A percentile compares a stretch with the other conserved stretches of the same genome.
These are phyloP conservation scores for Ceratocystis alfenasii DNA, from an alignment of 2,329 filamentous ascomycete genomes.

Conservation along the genomic window DNA sequence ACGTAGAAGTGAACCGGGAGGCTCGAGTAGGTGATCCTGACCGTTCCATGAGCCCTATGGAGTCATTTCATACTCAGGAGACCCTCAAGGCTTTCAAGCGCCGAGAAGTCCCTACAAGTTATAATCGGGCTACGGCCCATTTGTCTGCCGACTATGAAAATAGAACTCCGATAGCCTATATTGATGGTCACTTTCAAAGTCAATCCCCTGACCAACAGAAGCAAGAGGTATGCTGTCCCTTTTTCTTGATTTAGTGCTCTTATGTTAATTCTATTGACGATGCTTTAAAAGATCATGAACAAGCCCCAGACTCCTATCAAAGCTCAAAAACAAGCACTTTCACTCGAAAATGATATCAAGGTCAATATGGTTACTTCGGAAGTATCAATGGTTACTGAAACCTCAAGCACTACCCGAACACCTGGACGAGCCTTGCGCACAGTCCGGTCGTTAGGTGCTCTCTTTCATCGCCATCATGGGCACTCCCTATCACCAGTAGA, in stretches of 20 bases:
- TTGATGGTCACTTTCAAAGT: slow-evolving; percentile 1
- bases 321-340: background rate
- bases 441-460: slow-evolving; percentile 17
- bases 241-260: no score
- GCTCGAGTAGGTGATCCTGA: background rate
- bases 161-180: background rate
- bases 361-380: background rate
- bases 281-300: background rate
- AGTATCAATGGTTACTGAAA: background rate
- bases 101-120: background rate
- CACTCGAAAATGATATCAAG: background rate
- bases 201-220: background rate
- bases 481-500: background rate
- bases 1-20: background rate
- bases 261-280: background rate
- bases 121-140: background rate
- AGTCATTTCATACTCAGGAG: background rate
- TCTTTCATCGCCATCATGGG: slow-evolving; percentile 18
- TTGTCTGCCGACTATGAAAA: background rate
- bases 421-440: slow-evolving; percentile 17
- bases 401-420: background rate
- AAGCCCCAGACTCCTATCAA: background rate
- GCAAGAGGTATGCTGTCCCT: background rate
- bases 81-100: background rate
- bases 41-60: background rate